Evolutionary conservation across 148 eudicot genomes (phyloP), one percentile per base, ranked within the genome.

Genomic region (Drosera capensis): DNA sequence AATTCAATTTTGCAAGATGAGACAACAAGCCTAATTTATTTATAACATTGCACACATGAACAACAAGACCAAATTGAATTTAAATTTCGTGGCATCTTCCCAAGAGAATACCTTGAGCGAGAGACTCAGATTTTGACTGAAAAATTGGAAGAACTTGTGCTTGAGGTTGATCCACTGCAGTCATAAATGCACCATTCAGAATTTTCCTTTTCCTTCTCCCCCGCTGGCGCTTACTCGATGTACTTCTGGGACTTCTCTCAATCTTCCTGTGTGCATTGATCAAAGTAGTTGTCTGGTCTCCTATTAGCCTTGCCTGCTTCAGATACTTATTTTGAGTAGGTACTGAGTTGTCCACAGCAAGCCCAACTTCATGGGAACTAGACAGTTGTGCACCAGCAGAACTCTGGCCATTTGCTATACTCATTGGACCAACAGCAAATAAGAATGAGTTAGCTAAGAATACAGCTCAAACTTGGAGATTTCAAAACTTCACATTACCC

Each of bases 131-230:
- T n/a, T n/a, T n/a, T n/a, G n/a, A n/a, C n/a, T n/a, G n/a, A n/a
- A n/a, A n/a, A n/a, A n/a, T n/a, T n/a, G n/a, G n/a, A n/a, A n/a
- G n/a, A n/a, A n/a, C 42, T 40, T 59, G 46, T 48, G 41, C 54
- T 46, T 60, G 52, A 63, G 71, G 51, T 66, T 77, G 58, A 40
- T 68, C 22, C 42, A 9, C 8, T 20, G 39, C 63, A 29, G 30
- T 25, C 45, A 12, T 52, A 40, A 40, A 36, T 16, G 63, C 48
- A 37, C 46, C 71, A 25, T 18, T 56, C 12, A 40, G 25, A 39
- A 29, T 41, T 49, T 55, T 61, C 4, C 48, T 22, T n/a, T 22
- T 43, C 38, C 38, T 65, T 8, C 50, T 48, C 45, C 26, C 43
- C 26, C 55, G 35, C 55, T 23, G 0, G 39, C 20, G 3, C 38